Evolutionary conservation across 2,329 filamentous ascomycete species (phyloP).

Genomic region (Penicillium sp.): DNA sequence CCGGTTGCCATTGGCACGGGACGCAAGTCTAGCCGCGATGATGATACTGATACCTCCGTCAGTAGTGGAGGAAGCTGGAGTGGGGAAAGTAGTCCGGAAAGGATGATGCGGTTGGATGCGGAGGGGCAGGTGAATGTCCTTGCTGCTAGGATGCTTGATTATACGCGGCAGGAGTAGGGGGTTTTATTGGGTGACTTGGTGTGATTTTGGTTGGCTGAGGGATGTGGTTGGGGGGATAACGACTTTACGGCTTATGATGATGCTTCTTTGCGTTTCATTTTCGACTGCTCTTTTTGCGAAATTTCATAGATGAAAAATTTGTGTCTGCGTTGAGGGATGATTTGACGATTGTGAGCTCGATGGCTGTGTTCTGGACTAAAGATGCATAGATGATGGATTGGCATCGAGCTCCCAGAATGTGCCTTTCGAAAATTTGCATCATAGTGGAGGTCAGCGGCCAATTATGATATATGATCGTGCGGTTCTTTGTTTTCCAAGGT

Average conservation of each 20-base stretch:
- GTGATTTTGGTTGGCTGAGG: background rate
- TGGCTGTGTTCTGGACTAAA: background rate
- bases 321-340: background rate
- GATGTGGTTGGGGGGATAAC: slow-evolving; percentile 8
- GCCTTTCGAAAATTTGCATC: background rate
- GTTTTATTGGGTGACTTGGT: background rate
- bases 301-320: background rate
- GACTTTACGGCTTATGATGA: slow-evolving; percentile 30
- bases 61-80: slow-evolving; percentile 53
- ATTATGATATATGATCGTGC: background rate
- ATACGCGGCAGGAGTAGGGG: background rate
- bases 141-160: slow-evolving; percentile 4
- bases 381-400: background rate
- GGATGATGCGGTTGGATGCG: background rate
- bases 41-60: slow-evolving; percentile 47
- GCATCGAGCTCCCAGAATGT: background rate
- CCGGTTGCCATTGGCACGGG: slow-evolving; percentile 65
- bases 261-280: background rate
- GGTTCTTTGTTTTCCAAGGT: background rate
- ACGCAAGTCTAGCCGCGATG: slow-evolving; percentile 49
- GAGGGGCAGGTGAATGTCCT: background rate
- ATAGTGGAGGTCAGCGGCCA: background rate
- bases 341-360: background rate
- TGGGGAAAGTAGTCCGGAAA: slow-evolving; percentile 54
- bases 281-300: background rate